Conservation (phyloP, 306 rosid species). For the Trichosanthes cucumerina region DNA sequence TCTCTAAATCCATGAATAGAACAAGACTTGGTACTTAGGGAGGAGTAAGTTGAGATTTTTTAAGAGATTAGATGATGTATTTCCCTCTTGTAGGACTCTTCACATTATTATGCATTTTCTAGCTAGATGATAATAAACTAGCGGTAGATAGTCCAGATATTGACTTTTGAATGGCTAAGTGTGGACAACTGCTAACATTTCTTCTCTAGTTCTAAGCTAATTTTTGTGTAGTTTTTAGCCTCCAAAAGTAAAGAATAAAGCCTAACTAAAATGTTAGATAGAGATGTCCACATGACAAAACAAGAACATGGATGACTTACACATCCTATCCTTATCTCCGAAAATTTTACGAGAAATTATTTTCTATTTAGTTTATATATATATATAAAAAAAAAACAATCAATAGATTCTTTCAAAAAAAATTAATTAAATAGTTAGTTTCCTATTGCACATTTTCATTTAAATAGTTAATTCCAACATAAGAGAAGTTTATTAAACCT, state of each 20-base stretch:
- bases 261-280: background rate
- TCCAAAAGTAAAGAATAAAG: background rate
- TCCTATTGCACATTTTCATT: no score
- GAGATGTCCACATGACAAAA: no score
- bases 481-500: no score
- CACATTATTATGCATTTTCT: background rate
- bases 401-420: no score
- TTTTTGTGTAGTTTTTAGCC: background rate
- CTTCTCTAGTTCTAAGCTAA: background rate
- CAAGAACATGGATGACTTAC: no score
- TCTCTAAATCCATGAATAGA: background rate
- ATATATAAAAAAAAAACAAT: no score
- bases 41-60: background rate
- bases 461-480: no score
- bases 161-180: background rate
- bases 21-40: background rate
- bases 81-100: background rate
- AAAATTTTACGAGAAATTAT: no score
- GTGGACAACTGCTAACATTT: background rate
- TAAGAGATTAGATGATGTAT: background rate
- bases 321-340: no score
- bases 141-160: background rate
- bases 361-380: no score
- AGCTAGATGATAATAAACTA: background rate
- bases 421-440: no score